A percentile compares a stretch with the other conserved stretches of the same genome.
These are phyloP conservation scores for Coemansia sp. DNA, from an alignment of 192 early-diverging fungal genomes.

Conservation along the genomic window DNA sequence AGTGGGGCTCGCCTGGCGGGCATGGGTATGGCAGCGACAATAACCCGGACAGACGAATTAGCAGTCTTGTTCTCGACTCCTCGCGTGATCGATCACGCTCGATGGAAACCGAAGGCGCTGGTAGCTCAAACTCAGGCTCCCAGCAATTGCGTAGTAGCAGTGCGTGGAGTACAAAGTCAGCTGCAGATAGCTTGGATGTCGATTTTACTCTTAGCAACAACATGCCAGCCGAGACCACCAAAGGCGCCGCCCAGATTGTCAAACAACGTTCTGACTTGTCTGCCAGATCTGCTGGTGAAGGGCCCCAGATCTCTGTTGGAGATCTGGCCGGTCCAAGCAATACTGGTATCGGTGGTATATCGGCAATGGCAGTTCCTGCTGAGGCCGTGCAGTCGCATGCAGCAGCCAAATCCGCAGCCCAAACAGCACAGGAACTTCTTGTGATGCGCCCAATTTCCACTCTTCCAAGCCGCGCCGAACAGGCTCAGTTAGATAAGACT, in stretches of 20 bases:
- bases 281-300: background rate
- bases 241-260: background rate
- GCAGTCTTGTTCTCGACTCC: slow-evolving; percentile 27
- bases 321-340: background rate
- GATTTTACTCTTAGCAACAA: background rate
- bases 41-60: slow-evolving; percentile 20
- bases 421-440: slow-evolving; percentile 30
- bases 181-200: background rate
- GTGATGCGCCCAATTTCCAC: slow-evolving; percentile 45
- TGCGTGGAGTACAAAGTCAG: background rate
- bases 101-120: slow-evolving; percentile 22
- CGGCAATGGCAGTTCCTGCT: background rate
- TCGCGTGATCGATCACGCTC: slow-evolving; percentile 42
- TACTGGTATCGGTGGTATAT: background rate
- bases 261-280: background rate
- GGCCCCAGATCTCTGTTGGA: background rate
- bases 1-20: slow-evolving; percentile 17
- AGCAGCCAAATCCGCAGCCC: slow-evolving; percentile 16
- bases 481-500: background rate
- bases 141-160: background rate
- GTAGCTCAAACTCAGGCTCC: background rate
- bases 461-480: background rate
- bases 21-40: slow-evolving; percentile 25
- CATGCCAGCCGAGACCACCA: background rate
- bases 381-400: background rate